Evolutionary conservation across 768 basidiomycete species (phyloP).

Genomic region (Serendipita sp.): DNA sequence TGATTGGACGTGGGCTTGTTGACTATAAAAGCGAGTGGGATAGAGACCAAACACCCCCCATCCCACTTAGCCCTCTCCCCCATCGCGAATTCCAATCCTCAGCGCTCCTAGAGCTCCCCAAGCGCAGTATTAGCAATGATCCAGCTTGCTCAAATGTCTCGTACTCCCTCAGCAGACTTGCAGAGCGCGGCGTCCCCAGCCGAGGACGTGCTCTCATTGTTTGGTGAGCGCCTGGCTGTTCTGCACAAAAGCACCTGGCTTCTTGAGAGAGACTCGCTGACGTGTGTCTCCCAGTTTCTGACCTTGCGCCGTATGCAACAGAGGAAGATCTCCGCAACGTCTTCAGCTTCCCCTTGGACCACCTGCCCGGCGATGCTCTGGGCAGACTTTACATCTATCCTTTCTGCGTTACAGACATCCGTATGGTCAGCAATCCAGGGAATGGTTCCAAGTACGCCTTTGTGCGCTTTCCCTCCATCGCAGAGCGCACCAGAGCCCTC

Average conservation of each 20-base stretch:
- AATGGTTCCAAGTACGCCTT: background rate
- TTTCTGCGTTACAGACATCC: background rate
- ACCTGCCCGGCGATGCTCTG: background rate
- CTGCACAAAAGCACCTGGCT: background rate
- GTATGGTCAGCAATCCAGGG: background rate
- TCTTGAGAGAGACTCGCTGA: background rate
- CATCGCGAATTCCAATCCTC: background rate
- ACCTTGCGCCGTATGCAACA: background rate
- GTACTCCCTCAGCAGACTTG: background rate
- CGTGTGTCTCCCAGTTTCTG: background rate
- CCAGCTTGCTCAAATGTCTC: background rate
- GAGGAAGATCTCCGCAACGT: background rate
- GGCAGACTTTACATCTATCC: background rate
- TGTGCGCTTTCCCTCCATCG: constrained; percentile 1
- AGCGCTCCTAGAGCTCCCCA: background rate
- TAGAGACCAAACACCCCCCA: background rate
- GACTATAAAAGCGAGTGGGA: background rate
- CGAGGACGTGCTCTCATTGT: background rate
- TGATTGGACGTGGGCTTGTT: too few relatives aligned
- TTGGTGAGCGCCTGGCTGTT: background rate
- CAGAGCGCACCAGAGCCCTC: background rate
- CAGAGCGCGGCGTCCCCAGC: background rate
- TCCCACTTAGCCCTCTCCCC: background rate
- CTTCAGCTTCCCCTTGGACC: background rate
- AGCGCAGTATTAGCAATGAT: background rate